Evolutionary conservation across 352 stramenopile species (phyloP).

Genomic region (Phytophthora boehmeriae): DNA sequence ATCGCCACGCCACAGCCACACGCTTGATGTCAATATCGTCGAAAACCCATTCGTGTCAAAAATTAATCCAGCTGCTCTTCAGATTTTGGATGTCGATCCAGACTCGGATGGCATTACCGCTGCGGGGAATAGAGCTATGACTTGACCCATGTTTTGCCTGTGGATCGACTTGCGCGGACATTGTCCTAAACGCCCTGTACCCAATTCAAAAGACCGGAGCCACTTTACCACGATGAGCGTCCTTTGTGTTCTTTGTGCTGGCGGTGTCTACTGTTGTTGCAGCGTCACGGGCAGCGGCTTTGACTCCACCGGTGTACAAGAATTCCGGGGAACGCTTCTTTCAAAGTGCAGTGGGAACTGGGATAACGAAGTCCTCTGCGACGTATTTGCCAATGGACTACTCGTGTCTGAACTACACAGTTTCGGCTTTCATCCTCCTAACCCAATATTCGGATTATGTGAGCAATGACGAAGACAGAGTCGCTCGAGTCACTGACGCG

Average conservation of each 20-base stretch:
- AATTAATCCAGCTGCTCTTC: too few species aligned
- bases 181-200: constrained; percentile 17
- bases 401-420: constrained; percentile 31
- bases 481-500: constrained; percentile 15
- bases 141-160: constrained; percentile 18
- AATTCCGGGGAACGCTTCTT: constrained; percentile 24
- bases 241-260: background rate
- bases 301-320: constrained; percentile 29
- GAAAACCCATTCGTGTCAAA: too few species aligned
- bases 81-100: too few species aligned
- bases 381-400: constrained; percentile 19
- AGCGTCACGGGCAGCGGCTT: constrained; percentile 7
- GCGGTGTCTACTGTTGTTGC: background rate
- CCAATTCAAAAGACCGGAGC: constrained; percentile 7
- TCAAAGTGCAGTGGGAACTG: constrained; percentile 26
- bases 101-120: background rate
- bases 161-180: constrained; percentile 6
- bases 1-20: too few species aligned
- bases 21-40: too few species aligned
- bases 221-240: constrained; percentile 3
- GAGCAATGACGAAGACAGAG: constrained; percentile 24
- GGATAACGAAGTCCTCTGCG: constrained; percentile 12
- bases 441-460: constrained; percentile 25
- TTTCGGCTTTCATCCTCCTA: constrained; percentile 27
- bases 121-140: constrained; percentile 4